Evolutionary conservation across 2,329 filamentous ascomycete species (phyloP).

Genomic region (Colletotrichum costaricense): DNA sequence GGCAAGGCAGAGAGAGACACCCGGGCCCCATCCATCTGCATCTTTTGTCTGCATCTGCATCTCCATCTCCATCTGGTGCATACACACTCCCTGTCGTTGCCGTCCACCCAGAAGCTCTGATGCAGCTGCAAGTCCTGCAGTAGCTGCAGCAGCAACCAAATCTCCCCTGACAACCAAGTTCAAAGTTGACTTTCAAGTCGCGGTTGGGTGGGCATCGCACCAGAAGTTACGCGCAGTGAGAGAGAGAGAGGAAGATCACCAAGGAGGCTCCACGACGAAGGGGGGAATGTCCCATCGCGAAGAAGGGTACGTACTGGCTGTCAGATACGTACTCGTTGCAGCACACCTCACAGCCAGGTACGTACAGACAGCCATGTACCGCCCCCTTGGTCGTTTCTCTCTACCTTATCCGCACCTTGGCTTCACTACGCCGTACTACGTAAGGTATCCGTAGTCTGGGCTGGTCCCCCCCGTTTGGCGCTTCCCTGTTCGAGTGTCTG

Average conservation of each 20-base stretch:
- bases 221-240: not conserved
- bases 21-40: not conserved
- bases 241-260: constrained; percentile 9
- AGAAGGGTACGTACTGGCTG: not conserved
- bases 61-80: constrained; percentile 11
- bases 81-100: constrained; percentile 25
- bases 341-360: not conserved
- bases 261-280: constrained; percentile 1
- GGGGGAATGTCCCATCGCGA: not conserved
- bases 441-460: constrained; percentile 30
- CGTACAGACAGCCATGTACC: constrained; percentile 3
- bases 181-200: not conserved
- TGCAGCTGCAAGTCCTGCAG: constrained; percentile 19
- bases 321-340: not conserved
- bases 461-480: constrained; percentile 27
- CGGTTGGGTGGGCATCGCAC: not conserved
- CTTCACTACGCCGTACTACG: constrained; percentile 19
- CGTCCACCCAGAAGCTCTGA: constrained; percentile 29
- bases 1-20: not conserved
- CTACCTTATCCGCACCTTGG: constrained; percentile 28
- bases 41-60: constrained; percentile 10
- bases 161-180: constrained; percentile 46
- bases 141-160: constrained; percentile 39
- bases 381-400: not conserved
- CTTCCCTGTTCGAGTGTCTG: constrained; percentile 19